These are phyloP conservation scores for Podaxis rugospora DNA, from an alignment of 768 basidiomycete species.

Conservation along the genomic window DNA sequence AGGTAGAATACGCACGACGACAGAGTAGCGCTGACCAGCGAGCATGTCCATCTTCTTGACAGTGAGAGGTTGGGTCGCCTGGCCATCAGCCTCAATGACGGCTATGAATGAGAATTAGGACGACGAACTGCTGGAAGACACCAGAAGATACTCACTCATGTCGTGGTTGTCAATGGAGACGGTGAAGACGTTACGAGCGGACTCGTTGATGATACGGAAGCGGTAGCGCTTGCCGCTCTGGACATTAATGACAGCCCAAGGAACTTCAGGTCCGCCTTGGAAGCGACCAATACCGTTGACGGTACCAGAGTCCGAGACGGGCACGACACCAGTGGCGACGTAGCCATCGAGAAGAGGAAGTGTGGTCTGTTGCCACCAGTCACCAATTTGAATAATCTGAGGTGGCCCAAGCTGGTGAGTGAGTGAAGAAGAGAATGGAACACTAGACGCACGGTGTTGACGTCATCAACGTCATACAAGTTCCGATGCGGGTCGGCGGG, in stretches of 20 bases:
- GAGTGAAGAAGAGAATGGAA: conserved; percentile 15
- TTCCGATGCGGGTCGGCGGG: conserved; percentile 22
- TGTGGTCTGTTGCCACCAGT: conserved; percentile 38
- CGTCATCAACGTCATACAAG: conserved; percentile 14
- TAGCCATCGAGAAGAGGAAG: conserved; percentile 24
- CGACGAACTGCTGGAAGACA: background rate
- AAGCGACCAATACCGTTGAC: conserved; percentile 45
- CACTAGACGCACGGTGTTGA: conserved; percentile 16
- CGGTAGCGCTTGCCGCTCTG: conserved; percentile 41
- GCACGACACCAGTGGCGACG: conserved; percentile 22
- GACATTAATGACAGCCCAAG: conserved; percentile 39
- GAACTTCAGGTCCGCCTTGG: conserved; percentile 32
- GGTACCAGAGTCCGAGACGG: conserved; percentile 33
- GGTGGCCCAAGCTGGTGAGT: conserved; percentile 20
- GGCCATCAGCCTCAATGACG: conserved; percentile 38
- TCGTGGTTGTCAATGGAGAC: conserved; percentile 32
- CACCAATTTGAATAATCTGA: conserved; percentile 25
- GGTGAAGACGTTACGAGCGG: conserved; percentile 38
- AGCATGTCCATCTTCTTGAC: conserved; percentile 38
- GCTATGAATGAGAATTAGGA: conserved; percentile 6
- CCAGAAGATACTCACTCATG: conserved; percentile 18
- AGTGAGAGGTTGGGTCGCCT: conserved; percentile 21
- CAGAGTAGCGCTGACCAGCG: conserved; percentile 48
- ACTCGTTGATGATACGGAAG: conserved; percentile 47
- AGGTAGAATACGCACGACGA: conserved; percentile 16